Evolutionary conservation across 805 yeast species (phyloP), one percentile per base, ranked within the genome.

Genomic region (Jamesozyma jinghongensis): DNA sequence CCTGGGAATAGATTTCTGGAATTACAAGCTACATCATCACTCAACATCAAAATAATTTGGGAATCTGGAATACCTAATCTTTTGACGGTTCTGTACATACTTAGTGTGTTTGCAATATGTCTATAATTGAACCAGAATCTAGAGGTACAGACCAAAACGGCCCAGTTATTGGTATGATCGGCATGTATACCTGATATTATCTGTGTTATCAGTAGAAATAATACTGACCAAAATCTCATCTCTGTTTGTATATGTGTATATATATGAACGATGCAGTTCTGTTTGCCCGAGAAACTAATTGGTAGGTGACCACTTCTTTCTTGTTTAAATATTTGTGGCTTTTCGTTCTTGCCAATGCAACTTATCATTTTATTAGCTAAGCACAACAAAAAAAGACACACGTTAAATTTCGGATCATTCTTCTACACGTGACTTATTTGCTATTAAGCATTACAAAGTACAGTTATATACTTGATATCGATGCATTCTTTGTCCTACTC

Each of bases 41-140:
- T 83, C 39, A 92, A 67, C 97, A 92, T 92, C 52, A 92, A 68
- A 34, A 92, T 88, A 57, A 92, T 92, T 57, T 92, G 97, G 2
- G 96, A 87, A 65, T 92, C 98, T 0, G 99, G 99, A 19, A 92
- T 92, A 2, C 98, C 99, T 39, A 92, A 65, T 52, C 98, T 71
- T 63, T 90, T 92, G 30, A 92, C 97, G 0, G 97, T 92, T 51
- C 98, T 73, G 67, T 92, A 92, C 75, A 92, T 79, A 57, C 95
- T 82, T 50, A 92, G 68, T 25, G 84, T 95, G 62, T 92, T 92
- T 30, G 98, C 97, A 86, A 90, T 85, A 62, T 92, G 99, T 59
- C 98, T 73, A 59, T 92, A 92, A 62, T 92, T 92, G 71, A 92
- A 92, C 99, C 99, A 92, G 65, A 92, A 92, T 44, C 97, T 69